Evolutionary conservation across 139 green algal genomes (phyloP).

Genomic region (Edaphochlamys debaryana): DNA sequence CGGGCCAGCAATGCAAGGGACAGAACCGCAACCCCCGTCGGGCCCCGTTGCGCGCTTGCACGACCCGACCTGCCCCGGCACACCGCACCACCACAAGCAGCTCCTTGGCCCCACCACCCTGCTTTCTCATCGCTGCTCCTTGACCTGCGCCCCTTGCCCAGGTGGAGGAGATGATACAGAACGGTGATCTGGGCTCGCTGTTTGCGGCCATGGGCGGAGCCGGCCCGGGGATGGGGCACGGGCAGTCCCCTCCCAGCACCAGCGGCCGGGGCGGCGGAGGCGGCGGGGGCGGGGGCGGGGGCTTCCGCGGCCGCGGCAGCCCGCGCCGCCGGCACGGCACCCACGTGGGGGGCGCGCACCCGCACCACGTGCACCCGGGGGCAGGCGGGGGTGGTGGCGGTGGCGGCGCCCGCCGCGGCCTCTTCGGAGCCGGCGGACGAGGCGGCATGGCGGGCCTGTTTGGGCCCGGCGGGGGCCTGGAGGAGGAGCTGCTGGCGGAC

Average conservation of each 20-base stretch:
- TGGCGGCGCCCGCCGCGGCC: not conserved
- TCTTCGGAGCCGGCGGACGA: not conserved
- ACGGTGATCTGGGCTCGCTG: slow-evolving; percentile 9
- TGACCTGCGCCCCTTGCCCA: not conserved
- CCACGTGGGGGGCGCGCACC: no score
- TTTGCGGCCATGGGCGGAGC: slow-evolving; percentile 11
- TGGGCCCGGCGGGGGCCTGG: not conserved
- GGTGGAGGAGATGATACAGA: slow-evolving; percentile 34
- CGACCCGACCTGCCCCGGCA: no score
- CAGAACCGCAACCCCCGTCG: no score
- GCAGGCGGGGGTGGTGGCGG: not conserved
- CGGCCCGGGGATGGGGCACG: no score
- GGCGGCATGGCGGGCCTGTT: not conserved
- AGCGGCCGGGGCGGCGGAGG: not conserved
- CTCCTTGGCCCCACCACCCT: no score
- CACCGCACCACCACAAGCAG: no score
- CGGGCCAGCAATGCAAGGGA: no score
- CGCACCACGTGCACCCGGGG: no score
- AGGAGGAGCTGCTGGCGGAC: not conserved
- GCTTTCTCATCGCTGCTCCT: no score
- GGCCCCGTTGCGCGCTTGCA: no score
- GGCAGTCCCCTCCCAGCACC: not conserved
- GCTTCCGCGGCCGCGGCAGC: not conserved
- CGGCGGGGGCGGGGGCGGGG: not conserved
- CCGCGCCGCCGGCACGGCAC: no score